Base-by-base conservation (phyloP, 345 rosid species). In the Bruguiera sexangula region DNA sequence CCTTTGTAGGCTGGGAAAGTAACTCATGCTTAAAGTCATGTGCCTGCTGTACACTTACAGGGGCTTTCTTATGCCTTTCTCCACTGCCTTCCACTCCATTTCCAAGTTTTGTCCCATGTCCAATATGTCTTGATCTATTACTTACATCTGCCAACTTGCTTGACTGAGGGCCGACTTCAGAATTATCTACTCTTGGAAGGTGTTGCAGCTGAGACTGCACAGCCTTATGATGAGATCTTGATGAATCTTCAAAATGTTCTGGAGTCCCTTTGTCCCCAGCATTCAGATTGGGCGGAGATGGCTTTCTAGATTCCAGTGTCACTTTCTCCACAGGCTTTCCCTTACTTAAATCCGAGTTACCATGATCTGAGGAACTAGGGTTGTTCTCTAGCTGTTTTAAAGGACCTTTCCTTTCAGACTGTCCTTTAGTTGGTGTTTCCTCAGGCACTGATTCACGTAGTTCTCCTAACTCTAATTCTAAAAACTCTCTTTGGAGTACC, bases 381-480 rank as follows among this genome's bases (percentile, higher is more conserved):
- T 80, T 89, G 63, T 79, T 78, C 66, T 78, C 91, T 59, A 80
- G 75, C 82, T 70, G 87, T 67, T 84, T 88, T 66, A 82, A 80
- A 18, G 90, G 85, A 75, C 81, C 74, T 73, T 85, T 91, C 72
- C 86, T 86, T 66, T 89, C 96, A 52, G 76, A 73, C 67, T 79
- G 87, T 84, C 80, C 87, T 73, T 71, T 82, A 73, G 54, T 56
- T 48, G 79, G 81, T 75, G 78, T 82, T 72, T 85, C 90, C 32
- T 85, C 96, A 8, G 69, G 79, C 62, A 76, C 58, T 69, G 92
- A 83, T 71, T 89, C 96, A 37, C 92, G 96, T 65, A 91, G 87
- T 81, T 94, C 98, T 76, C 98, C 98, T 66, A 91, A 78, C 86
- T 94, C 98, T 87, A 94, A 82, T 72, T 88, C 93, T 29, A 96